Conservation (phyloP, 1,284 basidiomycete genomes). For the Leccinum pachyderme region DNA sequence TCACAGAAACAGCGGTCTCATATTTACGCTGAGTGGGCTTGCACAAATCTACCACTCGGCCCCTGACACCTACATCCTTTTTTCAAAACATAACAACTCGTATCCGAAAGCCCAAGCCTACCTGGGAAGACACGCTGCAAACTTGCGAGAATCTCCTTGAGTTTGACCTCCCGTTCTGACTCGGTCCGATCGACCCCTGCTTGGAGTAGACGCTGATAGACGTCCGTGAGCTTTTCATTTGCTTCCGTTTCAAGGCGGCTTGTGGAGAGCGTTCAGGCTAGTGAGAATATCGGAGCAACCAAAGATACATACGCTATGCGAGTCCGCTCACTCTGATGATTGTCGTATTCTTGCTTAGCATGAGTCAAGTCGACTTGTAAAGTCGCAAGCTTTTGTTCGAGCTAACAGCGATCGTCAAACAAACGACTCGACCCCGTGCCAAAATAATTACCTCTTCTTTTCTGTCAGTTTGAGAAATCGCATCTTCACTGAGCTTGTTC, state of each 20-base stretch:
- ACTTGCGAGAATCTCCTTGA: constrained; percentile 84
- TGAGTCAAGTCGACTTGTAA: constrained; percentile 55
- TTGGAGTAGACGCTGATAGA: constrained; percentile 84
- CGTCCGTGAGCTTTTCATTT: constrained; percentile 86
- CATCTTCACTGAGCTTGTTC: constrained; percentile 62
- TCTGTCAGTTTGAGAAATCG: constrained; percentile 51
- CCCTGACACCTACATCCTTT: constrained; percentile 71
- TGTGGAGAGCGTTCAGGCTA: constrained; percentile 3
- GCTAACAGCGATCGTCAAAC: constrained; percentile 37
- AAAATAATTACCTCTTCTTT: constrained; percentile 53
- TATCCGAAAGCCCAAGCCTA: constrained; percentile 25
- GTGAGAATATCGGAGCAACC: background rate
- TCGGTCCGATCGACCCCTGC: constrained; percentile 86
- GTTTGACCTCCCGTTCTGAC: constrained; percentile 77
- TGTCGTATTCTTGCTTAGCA: constrained; percentile 71
- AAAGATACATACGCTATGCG: constrained; percentile 58
- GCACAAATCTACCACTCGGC: constrained; percentile 90
- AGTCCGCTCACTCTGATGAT: constrained; percentile 71
- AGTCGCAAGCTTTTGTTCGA: constrained; percentile 56
- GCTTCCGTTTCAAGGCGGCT: constrained; percentile 87
- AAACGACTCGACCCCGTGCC: background rate
- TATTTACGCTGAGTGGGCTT: constrained; percentile 93
- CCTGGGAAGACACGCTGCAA: constrained; percentile 89
- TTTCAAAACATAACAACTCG: background rate
- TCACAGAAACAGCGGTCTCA: constrained; percentile 90